phyloP scores from a whole-genome alignment of 2,329 filamentous ascomycete species.

The Cercospora sojina region DNA sequence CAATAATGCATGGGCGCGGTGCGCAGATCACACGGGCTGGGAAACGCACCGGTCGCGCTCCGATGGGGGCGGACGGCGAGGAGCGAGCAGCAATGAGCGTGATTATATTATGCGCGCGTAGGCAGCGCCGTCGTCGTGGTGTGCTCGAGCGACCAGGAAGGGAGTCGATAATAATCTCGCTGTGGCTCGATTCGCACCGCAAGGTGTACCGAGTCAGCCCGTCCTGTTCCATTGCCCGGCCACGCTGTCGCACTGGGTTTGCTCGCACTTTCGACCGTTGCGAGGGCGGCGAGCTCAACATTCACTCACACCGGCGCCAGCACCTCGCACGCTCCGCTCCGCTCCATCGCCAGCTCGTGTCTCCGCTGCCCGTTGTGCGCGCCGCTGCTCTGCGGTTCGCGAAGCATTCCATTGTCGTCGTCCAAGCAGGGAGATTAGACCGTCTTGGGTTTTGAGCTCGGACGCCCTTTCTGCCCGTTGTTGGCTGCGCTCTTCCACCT shows the following conservation, averaged over 20 bases:
- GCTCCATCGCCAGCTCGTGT: neutral
- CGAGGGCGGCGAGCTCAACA: neutral
- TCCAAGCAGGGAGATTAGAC: conserved; percentile 10
- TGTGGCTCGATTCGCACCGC: conserved; percentile 3
- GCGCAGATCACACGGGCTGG: conserved; percentile 1
- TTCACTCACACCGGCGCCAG: neutral
- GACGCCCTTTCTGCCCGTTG: conserved; percentile 5
- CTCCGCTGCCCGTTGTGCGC: neutral
- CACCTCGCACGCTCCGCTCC: neutral
- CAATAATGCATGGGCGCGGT: neutral
- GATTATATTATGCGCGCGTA: neutral
- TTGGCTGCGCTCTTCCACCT: conserved; percentile 6
- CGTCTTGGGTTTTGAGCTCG: conserved; percentile 6
- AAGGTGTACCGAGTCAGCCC: conserved; percentile 18
- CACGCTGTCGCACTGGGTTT: conserved; percentile 15
- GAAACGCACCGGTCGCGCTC: neutral
- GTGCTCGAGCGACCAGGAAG: conserved; percentile 4
- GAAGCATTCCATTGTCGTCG: neutral
- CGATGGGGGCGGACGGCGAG: neutral
- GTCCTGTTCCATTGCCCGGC: conserved; percentile 4
- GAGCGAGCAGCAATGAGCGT: neutral
- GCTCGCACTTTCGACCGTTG: conserved; percentile 4
- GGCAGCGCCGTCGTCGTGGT: neutral
- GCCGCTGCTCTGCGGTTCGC: neutral
- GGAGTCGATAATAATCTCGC: neutral